Percentiles rank a stretch among this genome's conserved stretches.
phyloP scores from a whole-genome alignment of 345 rosid genomes.

The Eucalyptus pauciflora region DNA sequence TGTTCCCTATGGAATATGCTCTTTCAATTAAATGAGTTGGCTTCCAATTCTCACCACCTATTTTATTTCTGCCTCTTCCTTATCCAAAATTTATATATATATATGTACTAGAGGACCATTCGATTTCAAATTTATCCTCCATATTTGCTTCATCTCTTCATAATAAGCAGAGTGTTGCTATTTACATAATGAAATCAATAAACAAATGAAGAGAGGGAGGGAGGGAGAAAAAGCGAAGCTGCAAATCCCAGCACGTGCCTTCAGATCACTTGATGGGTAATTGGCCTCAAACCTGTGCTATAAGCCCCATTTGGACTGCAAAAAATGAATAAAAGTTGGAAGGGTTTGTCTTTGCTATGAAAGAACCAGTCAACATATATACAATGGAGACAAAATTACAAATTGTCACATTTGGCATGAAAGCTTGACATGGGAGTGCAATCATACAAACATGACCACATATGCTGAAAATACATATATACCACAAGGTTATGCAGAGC shows the following conservation, averaged over 20 bases:
- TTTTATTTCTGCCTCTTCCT: not conserved
- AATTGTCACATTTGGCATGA: not conserved
- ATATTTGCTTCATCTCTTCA: not conserved
- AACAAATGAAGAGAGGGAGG: not conserved
- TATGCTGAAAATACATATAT: not conserved
- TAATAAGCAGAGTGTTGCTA: not conserved
- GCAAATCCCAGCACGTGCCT: slow-evolving; percentile 30
- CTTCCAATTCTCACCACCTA: not conserved
- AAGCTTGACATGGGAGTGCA: not conserved
- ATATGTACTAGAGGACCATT: not conserved
- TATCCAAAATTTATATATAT: not conserved
- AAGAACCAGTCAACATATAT: not conserved
- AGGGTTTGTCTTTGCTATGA: not conserved
- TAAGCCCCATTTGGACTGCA: slow-evolving; percentile 96
- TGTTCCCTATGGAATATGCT: not conserved
- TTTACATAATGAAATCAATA: not conserved
- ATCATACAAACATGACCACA: not conserved
- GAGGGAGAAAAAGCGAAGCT: not conserved
- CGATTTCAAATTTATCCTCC: not conserved
- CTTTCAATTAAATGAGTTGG: not conserved
- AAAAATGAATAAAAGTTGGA: not conserved
- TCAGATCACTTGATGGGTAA: slow-evolving; percentile 90
- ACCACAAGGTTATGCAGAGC: not conserved
- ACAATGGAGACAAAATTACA: too few relatives aligned
- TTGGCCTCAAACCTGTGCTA: slow-evolving; percentile 85